Base-by-base conservation (phyloP, 805 yeast species). In the Tetrapisispora phaffii region DNA sequence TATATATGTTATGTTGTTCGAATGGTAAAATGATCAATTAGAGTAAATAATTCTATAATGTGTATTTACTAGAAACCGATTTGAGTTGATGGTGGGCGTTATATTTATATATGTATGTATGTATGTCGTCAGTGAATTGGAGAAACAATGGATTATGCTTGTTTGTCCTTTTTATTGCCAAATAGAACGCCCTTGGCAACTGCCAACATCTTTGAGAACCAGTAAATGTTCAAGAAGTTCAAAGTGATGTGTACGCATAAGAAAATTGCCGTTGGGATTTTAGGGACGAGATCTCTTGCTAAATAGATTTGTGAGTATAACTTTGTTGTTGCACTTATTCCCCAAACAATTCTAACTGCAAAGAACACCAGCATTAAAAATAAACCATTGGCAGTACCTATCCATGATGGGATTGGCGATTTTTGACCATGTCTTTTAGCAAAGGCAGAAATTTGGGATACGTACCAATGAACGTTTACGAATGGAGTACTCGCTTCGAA, bases 401-500 rank as follows among this genome's bases (percentile, higher is more conserved):
- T 45, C 50, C 58, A 70, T 21, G 70, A 70, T 35, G 84, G 79
- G 42, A 86, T 71, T n/a, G 24, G 31, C 15, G 26, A 23, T 24
- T 19, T 20, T 17, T 10, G 3, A 12, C 26, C 34, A 2, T 23
- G 10, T 6, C 19, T 23, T 2, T 12, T 46, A 47, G 28, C 53
- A 52, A 37, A 35, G 16, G 34, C 39, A 3, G 34, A 37, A 16
- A 44, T 33, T 39, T 23, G 38, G 12, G 13, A 35, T 9, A 26
- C 24, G 13, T 31, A 88, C 96, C 96, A 90, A 63, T 90, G 85
- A 59, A 85, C 60, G 64, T 90, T 93, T 50, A 90, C 95, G 65
- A 90, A 90, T 9, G 97, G 97, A 2, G 96, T 85, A 38, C 95
- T 82, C 38, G 84, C 72, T 66, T 90, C 97, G 64, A 85, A 90